Evolutionary conservation across 2,329 filamentous ascomycete species (phyloP), one percentile per base, ranked within the genome.

Genomic region (Penicillium sp.): DNA sequence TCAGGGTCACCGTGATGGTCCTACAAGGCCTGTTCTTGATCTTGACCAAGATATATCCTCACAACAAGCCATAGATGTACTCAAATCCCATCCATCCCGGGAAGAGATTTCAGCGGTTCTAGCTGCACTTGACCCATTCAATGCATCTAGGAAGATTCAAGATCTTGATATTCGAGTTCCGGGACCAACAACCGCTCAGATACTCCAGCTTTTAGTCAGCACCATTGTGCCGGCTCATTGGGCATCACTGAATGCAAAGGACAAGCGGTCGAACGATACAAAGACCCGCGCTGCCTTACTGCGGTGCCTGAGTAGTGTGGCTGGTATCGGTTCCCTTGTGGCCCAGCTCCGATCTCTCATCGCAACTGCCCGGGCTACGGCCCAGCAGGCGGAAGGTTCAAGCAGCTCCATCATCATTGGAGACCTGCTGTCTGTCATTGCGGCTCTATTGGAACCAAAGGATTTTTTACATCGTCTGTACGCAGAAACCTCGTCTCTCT

Each of bases 151-250:
- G 37, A 23, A 58, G 12, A 42, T 64, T 39, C 50, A 54, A 20
- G 49, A 54, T 10, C 82, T 86, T 62, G 79, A 80, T 57, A 77
- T 92, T 43, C 74, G 77, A 39, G 68, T 75, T 2, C 84, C 89
- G 3, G 80, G 80, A 28, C 84, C 91, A 1, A 73, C 82, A 53
- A 81, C 83, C 49, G 83, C 89, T 18, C 87, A 90, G 59, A 81
- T 96, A 28, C 76, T 92, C 45, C 84, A 90, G 63, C 73, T 81
- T 3, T 72, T 98, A 31, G 82, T 95, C 50, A 84, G 80, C 13
- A 81, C 84, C 28, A 90, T 87, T 24, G 75, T 89, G 6, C 87
- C 88, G 1, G 88, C 91, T 64, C 95, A 92, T 69, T 97, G 93
- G 92, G 65, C 76, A 3, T 62, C 82, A 7, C 64, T 92, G 13